phyloP scores from a whole-genome alignment of 768 basidiomycete species.

The Leccinum pellstonianum region DNA sequence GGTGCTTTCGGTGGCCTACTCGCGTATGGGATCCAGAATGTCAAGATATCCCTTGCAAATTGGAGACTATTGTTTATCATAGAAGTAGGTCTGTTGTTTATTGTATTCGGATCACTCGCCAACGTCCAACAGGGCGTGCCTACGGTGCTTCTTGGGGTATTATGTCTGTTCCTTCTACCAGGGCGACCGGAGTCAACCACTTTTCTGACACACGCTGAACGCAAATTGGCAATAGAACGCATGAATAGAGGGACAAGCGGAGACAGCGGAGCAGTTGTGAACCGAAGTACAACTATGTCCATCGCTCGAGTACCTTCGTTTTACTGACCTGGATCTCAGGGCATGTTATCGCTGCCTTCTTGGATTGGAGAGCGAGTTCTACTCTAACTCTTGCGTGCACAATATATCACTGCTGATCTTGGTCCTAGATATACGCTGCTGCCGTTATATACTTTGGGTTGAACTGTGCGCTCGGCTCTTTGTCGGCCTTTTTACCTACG shows the following conservation, averaged over 20 bases:
- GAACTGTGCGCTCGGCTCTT: constrained; percentile 47
- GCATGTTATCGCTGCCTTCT: constrained; percentile 43
- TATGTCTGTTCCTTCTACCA: constrained; percentile 32
- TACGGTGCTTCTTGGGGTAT: constrained; percentile 27
- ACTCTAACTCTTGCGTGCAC: background rate
- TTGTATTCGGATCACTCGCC: no score
- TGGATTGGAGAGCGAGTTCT: constrained; percentile 43
- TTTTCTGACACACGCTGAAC: constrained; percentile 34
- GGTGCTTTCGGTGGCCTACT: no score
- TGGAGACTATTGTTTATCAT: no score
- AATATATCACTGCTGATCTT: constrained; percentile 4
- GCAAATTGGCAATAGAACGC: constrained; percentile 32
- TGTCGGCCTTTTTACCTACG: constrained; percentile 54
- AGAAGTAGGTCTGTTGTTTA: no score
- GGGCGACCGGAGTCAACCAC: constrained; percentile 35
- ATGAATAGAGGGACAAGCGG: constrained; percentile 43
- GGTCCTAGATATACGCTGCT: constrained; percentile 40
- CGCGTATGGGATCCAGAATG: no score
- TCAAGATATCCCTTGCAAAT: no score
- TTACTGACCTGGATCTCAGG: constrained; percentile 22
- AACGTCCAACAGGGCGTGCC: constrained; percentile 53
- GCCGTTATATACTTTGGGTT: constrained; percentile 48
- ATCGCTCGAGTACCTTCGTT: background rate
- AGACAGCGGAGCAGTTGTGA: constrained; percentile 42
- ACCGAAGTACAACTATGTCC: constrained; percentile 31